phyloP scores from a whole-genome alignment of 2,329 filamentous ascomycete species.

The Epichloe typhina region DNA sequence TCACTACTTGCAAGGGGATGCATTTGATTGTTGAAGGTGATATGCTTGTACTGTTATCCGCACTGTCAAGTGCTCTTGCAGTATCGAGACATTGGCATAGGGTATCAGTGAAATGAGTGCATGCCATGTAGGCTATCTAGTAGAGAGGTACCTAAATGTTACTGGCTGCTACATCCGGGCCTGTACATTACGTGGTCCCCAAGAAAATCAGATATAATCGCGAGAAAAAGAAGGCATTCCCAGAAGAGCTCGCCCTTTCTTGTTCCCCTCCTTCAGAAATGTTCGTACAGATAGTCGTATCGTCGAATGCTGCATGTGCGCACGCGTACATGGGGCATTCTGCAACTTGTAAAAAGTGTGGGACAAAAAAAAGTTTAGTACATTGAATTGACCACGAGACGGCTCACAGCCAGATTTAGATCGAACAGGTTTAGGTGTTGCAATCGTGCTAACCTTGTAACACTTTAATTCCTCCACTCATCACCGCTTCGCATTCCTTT shows the following conservation, averaged over 20 bases:
- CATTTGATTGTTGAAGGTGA: too few species aligned
- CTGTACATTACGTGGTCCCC: neutral
- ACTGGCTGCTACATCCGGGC: neutral
- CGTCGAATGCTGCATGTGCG: neutral
- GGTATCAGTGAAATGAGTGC: too few species aligned
- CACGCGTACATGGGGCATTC: neutral
- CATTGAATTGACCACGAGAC: neutral
- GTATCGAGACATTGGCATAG: too few species aligned
- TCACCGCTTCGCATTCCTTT: conserved; percentile 31
- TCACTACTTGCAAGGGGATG: too few species aligned
- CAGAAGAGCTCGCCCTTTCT: neutral
- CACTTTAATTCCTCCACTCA: conserved; percentile 30
- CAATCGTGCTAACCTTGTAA: neutral
- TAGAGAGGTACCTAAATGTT: neutral
- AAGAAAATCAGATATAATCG: neutral
- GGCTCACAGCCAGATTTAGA: too few species aligned
- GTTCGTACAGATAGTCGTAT: neutral
- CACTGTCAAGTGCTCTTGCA: neutral
- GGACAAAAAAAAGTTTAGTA: too few species aligned
- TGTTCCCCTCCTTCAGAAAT: neutral
- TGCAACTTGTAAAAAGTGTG: neutral
- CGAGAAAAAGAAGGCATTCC: neutral
- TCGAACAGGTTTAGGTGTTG: too few species aligned
- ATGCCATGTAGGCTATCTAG: too few species aligned
- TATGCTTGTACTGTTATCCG: neutral